Evolutionary conservation across 768 basidiomycete species (phyloP).

Genomic region (Amanita subjunquillea): DNA sequence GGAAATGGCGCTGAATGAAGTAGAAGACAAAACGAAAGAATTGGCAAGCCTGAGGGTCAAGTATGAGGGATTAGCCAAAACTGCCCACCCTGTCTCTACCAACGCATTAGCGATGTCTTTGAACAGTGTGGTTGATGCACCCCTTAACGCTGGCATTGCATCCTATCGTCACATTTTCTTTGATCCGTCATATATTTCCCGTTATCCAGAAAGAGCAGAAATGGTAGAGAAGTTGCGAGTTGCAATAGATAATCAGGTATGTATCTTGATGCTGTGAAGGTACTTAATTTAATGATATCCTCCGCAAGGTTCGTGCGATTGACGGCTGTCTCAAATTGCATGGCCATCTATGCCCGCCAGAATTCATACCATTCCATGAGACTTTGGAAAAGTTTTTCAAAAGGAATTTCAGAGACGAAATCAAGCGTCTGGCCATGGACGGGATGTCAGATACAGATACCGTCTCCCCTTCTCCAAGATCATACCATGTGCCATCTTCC

Average conservation of each 20-base stretch:
- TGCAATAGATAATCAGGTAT: conserved; percentile 66
- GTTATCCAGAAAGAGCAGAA: conserved; percentile 61
- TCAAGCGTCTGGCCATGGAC: conserved; percentile 58
- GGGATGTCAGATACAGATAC: conserved; percentile 33
- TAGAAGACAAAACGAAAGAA: conserved; percentile 74
- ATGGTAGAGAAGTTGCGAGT: conserved; percentile 61
- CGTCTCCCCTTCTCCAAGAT: conserved; percentile 26
- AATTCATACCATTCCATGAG: conserved; percentile 89
- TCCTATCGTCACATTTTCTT: conserved; percentile 75
- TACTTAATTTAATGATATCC: not conserved
- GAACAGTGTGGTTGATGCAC: conserved; percentile 81
- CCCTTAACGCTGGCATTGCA: conserved; percentile 65
- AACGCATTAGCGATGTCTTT: conserved; percentile 80
- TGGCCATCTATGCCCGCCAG: conserved; percentile 68
- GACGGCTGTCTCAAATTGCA: conserved; percentile 81
- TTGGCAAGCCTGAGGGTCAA: conserved; percentile 55
- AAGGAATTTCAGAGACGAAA: conserved; percentile 79
- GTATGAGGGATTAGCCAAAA: conserved; percentile 74
- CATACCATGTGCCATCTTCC: conserved; percentile 31
- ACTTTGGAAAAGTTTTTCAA: conserved; percentile 80
- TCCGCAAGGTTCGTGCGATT: conserved; percentile 58
- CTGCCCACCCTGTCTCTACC: conserved; percentile 60
- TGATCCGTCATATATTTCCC: conserved; percentile 50
- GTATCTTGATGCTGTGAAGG: not conserved
- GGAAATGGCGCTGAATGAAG: conserved; percentile 72